Evolutionary conservation across 2,329 filamentous ascomycete genomes (phyloP), one percentile per base, ranked within the genome.

Genomic region (Capronia americana): DNA sequence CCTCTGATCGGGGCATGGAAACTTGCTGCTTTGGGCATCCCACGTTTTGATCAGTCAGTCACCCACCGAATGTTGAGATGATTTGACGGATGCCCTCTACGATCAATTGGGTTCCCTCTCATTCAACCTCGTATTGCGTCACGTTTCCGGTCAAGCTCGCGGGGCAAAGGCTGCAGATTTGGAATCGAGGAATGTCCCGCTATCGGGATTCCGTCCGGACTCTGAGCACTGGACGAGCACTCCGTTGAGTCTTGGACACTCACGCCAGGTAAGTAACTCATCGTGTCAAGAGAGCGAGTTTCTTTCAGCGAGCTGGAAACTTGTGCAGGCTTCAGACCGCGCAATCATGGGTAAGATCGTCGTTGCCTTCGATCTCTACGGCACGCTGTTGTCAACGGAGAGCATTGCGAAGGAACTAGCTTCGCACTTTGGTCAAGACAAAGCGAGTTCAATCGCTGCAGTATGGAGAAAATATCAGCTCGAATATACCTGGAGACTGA

Each of bases 401-500:
- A 90, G 88, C 32, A 91, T 92, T 68, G 83, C 85, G 6, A 78
- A 82, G 41, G 82, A 88, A 66, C 79, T 93, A 12, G 83, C 83
- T 17, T 77, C 79, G 34, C 77, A 88, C 63, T 87, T 87, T 72
- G 87, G 85, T 6, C 75, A 84, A 32, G 85, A 87, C 4, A 84
- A 84, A 70, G 87, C 88, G 2, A 77, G 81, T 26, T 76, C 77
- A 0, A 82, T 92, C 34, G 86, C 89, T 4, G 76, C 82, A 17
- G 77, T 86, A 73, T 92, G 90, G 86, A 82, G 90, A 63, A 83
- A 84, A 32, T 89, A 89, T 73, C 90, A 93, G 76, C 80, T 93
- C 8, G 90, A 92, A 77, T 93, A 92, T 72, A 92, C 90, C 46
- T 93, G 89, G 89, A 82, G 90, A 59, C 78, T 90, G 70, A 92